Evolutionary conservation across 176 grass and related monocot species (phyloP).

Genomic region (Dendrocalamus sinicus): DNA sequence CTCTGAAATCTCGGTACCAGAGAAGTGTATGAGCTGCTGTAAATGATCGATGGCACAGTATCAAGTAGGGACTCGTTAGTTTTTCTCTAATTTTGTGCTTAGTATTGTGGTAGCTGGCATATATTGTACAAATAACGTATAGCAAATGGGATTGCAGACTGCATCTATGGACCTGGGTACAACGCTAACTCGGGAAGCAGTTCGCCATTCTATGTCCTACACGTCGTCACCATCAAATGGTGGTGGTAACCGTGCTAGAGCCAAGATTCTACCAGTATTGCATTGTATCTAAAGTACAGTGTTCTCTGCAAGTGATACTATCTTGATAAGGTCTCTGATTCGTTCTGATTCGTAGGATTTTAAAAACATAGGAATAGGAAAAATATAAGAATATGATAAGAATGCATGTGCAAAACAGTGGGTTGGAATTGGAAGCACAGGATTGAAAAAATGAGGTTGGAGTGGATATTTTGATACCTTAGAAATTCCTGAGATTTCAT

Average conservation of each 20-base stretch:
- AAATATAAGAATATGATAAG: too few relatives aligned
- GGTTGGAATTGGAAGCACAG: too few relatives aligned
- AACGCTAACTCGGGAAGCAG: slow-evolving; percentile 15
- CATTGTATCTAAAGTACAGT: too few relatives aligned
- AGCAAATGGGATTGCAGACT: slow-evolving; percentile 45
- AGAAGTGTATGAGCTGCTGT: slow-evolving; percentile 65
- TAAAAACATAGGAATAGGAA: too few relatives aligned
- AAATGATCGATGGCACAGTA: slow-evolving; percentile 41
- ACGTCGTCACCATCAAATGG: not conserved
- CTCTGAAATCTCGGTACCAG: slow-evolving; percentile 75
- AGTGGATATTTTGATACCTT: too few relatives aligned
- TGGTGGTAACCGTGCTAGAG: too few relatives aligned
- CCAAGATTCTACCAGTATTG: not conserved
- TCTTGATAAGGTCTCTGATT: too few relatives aligned
- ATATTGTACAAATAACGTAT: slow-evolving; percentile 70
- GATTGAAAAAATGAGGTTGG: too few relatives aligned
- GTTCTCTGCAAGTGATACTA: too few relatives aligned
- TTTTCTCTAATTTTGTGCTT: slow-evolving; percentile 46
- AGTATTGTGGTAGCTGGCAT: slow-evolving; percentile 43
- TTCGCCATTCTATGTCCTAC: not conserved
- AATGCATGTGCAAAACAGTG: too few relatives aligned
- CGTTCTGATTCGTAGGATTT: too few relatives aligned
- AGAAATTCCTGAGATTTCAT: too few relatives aligned
- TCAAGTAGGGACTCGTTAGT: slow-evolving; percentile 48
- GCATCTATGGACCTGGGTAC: slow-evolving; percentile 39